These are phyloP conservation scores for Penicillium nucicola DNA, from an alignment of 495 filamentous ascomycete species.

Conservation along the genomic window DNA sequence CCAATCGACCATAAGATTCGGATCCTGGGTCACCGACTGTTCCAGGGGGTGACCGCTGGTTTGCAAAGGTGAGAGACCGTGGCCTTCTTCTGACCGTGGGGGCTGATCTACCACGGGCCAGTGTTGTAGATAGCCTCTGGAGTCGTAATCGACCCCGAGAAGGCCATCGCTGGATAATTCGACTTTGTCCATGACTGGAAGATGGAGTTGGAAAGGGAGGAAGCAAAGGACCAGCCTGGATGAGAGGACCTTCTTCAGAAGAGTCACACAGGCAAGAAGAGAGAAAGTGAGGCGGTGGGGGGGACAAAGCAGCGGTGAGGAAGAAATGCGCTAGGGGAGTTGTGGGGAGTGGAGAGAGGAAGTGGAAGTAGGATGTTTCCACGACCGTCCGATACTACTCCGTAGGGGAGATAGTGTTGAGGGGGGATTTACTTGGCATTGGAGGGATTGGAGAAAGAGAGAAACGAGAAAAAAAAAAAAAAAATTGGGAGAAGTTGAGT, in stretches of 20 bases:
- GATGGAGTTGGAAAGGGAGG: conserved; percentile 6
- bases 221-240: conserved; percentile 25
- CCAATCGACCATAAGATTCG: conserved; percentile 49
- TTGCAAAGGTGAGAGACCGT: conserved; percentile 45
- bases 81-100: conserved; percentile 33
- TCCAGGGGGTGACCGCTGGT: conserved; percentile 47
- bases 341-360: conserved; percentile 27
- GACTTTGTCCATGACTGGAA: conserved; percentile 40
- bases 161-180: conserved; percentile 44
- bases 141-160: conserved; percentile 48
- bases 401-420: no score
- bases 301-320: conserved; percentile 51
- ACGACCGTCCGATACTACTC: no score
- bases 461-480: no score
- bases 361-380: background rate
- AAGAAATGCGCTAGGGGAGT: conserved; percentile 39
- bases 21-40: conserved; percentile 42
- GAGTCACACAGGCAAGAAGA: conserved; percentile 22
- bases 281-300: conserved; percentile 38
- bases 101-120: conserved; percentile 46
- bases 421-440: no score
- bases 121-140: conserved; percentile 44
- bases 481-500: no score
- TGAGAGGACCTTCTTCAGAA: conserved; percentile 29
- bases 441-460: background rate